Conservation (phyloP, 192 early-diverging fungal species). For the Linnemannia hyalina region DNA sequence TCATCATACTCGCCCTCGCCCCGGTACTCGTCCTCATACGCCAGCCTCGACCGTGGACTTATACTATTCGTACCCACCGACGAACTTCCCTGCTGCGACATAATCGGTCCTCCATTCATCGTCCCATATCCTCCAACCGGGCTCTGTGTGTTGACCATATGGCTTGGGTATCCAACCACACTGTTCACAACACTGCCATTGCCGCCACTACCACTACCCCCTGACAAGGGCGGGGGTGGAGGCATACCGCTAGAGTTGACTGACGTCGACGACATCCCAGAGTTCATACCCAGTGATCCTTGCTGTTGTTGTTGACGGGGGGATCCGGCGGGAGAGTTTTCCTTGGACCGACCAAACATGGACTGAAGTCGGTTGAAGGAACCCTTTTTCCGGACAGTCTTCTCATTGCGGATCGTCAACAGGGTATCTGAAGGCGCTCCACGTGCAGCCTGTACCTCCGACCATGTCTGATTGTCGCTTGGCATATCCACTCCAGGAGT, state of each 20-base stretch:
- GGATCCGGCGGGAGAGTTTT: conserved; percentile 30
- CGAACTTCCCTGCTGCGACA: conserved; percentile 12
- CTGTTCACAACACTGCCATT: conserved; percentile 4
- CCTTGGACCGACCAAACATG: conserved; percentile 52
- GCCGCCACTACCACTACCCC: neutral
- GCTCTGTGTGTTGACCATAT: conserved; percentile 14
- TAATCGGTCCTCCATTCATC: conserved; percentile 42
- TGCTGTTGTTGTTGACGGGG: conserved; percentile 13
- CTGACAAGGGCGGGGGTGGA: neutral
- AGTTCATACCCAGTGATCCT: neutral
- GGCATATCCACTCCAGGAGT: conserved; percentile 34
- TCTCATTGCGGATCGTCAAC: conserved; percentile 45
- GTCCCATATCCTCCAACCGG: conserved; percentile 43
- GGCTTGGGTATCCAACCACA: conserved; percentile 34
- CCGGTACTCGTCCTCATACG: conserved; percentile 31
- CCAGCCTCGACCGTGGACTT: conserved; percentile 24
- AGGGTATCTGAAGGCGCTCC: conserved; percentile 29
- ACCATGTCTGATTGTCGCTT: conserved; percentile 49
- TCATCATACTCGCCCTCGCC: conserved; percentile 21
- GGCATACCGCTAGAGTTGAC: conserved; percentile 5
- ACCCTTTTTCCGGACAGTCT: conserved; percentile 46
- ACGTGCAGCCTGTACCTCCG: conserved; percentile 44
- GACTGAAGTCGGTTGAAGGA: conserved; percentile 42
- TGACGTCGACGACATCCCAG: conserved; percentile 6
- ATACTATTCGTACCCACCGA: conserved; percentile 15